These are phyloP conservation scores for Neurospora africana DNA, from an alignment of 495 filamentous ascomycete genomes.

Conservation along the genomic window DNA sequence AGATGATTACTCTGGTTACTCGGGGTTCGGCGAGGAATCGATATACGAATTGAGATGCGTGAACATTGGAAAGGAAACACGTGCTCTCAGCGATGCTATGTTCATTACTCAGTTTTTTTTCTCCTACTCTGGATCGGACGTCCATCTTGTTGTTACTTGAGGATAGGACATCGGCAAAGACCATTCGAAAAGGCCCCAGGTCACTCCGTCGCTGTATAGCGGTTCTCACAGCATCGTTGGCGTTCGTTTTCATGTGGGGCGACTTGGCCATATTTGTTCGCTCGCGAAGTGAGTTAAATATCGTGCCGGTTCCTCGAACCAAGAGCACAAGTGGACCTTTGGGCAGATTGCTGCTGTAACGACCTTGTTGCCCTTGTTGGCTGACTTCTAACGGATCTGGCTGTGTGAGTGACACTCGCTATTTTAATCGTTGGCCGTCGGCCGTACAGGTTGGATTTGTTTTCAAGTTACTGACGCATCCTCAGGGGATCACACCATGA, in stretches of 20 bases:
- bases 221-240: background rate
- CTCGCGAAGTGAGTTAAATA: background rate
- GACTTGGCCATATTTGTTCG: background rate
- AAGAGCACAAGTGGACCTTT: background rate
- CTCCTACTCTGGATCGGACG: background rate
- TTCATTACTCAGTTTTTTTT: background rate
- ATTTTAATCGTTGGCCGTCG: background rate
- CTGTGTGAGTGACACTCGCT: background rate
- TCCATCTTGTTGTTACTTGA: background rate
- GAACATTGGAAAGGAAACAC: no score
- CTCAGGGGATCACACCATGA: background rate
- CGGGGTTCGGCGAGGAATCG: background rate
- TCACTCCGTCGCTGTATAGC: background rate
- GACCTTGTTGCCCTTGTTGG: background rate
- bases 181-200: background rate
- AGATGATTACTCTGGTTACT: background rate
- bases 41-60: no score
- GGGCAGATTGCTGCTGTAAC: background rate
- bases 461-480: background rate
- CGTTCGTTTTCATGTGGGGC: background rate
- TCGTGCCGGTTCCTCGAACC: background rate
- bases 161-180: background rate
- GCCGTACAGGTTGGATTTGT: no score
- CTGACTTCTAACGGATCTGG: constrained; percentile 1
- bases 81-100: background rate